Evolutionary conservation across 164 flowering plant genomes (phyloP).

Genomic region (Echeveria elegans): DNA sequence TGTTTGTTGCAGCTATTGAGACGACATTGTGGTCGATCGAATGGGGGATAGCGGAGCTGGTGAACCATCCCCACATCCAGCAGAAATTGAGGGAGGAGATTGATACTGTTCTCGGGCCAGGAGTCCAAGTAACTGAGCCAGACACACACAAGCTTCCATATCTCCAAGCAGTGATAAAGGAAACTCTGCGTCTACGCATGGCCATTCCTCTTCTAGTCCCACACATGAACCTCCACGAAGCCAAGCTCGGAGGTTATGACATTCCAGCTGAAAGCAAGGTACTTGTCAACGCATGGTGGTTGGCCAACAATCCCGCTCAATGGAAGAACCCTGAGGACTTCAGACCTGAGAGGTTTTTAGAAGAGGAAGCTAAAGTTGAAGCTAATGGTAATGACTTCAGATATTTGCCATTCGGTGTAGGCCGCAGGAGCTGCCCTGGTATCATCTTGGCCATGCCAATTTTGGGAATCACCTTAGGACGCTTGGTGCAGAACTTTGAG

Average conservation of each 20-base stretch:
- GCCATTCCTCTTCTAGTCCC: constrained; percentile 92
- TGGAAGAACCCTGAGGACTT: constrained; percentile 83
- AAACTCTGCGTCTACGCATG: constrained; percentile 76
- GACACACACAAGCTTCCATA: constrained; percentile 67
- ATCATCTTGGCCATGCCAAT: constrained; percentile 83
- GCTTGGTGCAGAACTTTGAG: constrained; percentile 83
- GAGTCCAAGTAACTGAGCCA: constrained; percentile 63
- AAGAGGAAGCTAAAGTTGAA: constrained; percentile 77
- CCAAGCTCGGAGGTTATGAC: constrained; percentile 71
- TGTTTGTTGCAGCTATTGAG: constrained; percentile 55
- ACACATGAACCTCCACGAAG: constrained; percentile 89
- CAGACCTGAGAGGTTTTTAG: constrained; percentile 77
- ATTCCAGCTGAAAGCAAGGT: constrained; percentile 91
- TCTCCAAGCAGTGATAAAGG: constrained; percentile 81
- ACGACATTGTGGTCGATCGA: constrained; percentile 88
- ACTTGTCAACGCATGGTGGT: constrained; percentile 90
- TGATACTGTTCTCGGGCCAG: constrained; percentile 52
- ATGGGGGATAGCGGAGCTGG: constrained; percentile 90
- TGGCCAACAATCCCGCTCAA: constrained; percentile 66
- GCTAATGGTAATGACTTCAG: constrained; percentile 83
- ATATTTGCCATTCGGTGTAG: constrained; percentile 80
- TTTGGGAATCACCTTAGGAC: constrained; percentile 75
- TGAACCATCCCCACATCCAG: constrained; percentile 81
- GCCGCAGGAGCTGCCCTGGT: constrained; percentile 90
- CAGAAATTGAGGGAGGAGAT: constrained; percentile 55